Percentiles rank a stretch among this genome's conserved stretches.
Conservation (phyloP, 2,329 filamentous ascomycete genomes). For the Fusarium sacchari region DNA sequence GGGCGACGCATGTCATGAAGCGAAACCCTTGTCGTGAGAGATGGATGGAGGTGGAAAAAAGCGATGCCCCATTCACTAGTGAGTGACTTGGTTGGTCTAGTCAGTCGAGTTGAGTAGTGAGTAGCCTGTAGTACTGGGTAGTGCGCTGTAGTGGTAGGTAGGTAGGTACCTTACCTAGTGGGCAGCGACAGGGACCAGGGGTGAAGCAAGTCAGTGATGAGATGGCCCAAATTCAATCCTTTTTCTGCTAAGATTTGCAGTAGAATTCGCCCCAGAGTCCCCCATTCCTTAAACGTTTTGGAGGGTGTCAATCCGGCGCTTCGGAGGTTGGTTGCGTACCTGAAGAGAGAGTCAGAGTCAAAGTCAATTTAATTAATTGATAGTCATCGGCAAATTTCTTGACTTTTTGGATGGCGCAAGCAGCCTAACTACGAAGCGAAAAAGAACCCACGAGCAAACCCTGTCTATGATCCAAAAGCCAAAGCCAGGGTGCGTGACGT, state of each 20-base stretch:
- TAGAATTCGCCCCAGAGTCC: slow-evolving; percentile 40
- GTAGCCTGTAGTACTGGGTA: slow-evolving; percentile 10
- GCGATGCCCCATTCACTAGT: slow-evolving; percentile 43
- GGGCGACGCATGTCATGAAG: slow-evolving; percentile 42
- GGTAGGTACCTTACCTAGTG: neutral
- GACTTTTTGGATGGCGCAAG: slow-evolving; percentile 38
- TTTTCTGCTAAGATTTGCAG: slow-evolving; percentile 46
- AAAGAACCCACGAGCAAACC: slow-evolving; percentile 26
- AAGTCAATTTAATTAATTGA: neutral
- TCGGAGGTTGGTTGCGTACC: slow-evolving; percentile 10
- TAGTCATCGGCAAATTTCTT: slow-evolving; percentile 19
- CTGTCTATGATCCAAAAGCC: slow-evolving; percentile 37
- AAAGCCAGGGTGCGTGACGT: slow-evolving; percentile 23
- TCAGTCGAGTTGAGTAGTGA: neutral
- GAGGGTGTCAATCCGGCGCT: slow-evolving; percentile 35
- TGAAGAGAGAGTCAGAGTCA: neutral
- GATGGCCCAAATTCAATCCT: slow-evolving; percentile 33
- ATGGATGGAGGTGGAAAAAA: slow-evolving; percentile 35
- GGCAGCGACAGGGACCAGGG: slow-evolving; percentile 42
- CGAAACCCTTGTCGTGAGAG: slow-evolving; percentile 38
- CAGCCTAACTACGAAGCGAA: slow-evolving; percentile 30
- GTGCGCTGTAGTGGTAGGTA: slow-evolving; percentile 25
- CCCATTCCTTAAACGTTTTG: slow-evolving; percentile 24
- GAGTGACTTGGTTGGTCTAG: neutral
- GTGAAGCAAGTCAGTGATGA: slow-evolving; percentile 41